Percentiles rank a stretch among this genome's conserved stretches.
Conservation (phyloP, 2,329 filamentous ascomycete species). For the Curvularia eragrostidis region DNA sequence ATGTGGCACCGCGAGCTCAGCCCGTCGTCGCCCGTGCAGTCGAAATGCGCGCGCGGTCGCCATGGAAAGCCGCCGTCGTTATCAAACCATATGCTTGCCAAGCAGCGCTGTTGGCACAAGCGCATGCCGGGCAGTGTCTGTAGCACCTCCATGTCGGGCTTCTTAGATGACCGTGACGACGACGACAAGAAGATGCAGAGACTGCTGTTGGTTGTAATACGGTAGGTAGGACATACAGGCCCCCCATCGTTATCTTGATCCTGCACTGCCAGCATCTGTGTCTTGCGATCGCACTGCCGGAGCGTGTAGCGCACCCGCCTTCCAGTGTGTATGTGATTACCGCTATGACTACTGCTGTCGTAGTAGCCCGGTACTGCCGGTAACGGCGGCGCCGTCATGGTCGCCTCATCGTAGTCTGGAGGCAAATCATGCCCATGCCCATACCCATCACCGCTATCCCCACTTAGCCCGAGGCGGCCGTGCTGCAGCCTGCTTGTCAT, state of each 20-base stretch:
- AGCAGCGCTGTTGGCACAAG: not conserved
- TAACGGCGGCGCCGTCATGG: not conserved
- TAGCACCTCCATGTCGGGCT: not conserved
- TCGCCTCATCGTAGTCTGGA: not conserved
- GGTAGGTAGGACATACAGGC: not conserved
- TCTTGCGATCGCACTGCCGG: not conserved
- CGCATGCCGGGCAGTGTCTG: not conserved
- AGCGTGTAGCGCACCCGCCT: not conserved
- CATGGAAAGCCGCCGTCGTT: constrained; percentile 42
- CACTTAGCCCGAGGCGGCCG: not conserved
- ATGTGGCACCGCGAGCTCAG: constrained; percentile 25
- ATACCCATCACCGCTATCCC: not conserved
- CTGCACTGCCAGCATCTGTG: not conserved
- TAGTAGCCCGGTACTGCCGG: not conserved
- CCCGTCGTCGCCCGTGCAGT: not conserved
- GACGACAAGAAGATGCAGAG: not conserved
- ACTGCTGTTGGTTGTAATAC: not conserved
- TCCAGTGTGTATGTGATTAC: not conserved
- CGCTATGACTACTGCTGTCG: not conserved
- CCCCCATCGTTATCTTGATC: not conserved
- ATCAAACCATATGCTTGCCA: constrained; percentile 39
- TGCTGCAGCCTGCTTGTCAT: not conserved
- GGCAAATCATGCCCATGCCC: not conserved
- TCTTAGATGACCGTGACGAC: not conserved
- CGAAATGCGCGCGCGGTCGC: constrained; percentile 42